A percentile compares a stretch with the other conserved stretches of the same genome.
phyloP scores from a whole-genome alignment of 139 green algal species.

The Trebouxia sp. region DNA sequence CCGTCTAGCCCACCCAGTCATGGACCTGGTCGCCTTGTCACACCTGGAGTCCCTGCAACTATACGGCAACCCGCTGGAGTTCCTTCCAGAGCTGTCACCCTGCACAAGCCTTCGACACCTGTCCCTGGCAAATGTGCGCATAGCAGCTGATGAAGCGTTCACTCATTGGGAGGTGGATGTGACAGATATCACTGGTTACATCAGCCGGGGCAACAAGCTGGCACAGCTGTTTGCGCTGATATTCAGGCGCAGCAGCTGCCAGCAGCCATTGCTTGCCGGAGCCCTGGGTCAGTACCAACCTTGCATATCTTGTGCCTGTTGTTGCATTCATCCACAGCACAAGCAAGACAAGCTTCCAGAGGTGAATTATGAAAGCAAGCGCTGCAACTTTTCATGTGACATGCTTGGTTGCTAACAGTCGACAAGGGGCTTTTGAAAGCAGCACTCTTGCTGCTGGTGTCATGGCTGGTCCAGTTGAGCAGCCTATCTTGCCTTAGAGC shows the following conservation, averaged over 20 bases:
- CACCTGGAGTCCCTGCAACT: constrained; percentile 60
- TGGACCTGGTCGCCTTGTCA: constrained; percentile 65
- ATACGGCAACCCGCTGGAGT: constrained; percentile 91
- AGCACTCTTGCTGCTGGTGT: not conserved
- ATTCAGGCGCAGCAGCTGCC: constrained; percentile 75
- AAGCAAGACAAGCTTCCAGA: too few relatives aligned
- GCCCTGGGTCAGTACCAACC: constrained; percentile 79
- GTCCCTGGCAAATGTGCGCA: constrained; percentile 52
- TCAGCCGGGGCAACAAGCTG: constrained; percentile 62
- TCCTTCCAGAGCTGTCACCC: constrained; percentile 88
- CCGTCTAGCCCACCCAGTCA: constrained; percentile 68
- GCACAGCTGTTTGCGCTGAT: constrained; percentile 82
- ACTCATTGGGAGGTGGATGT: constrained; percentile 48
- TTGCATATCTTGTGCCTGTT: not conserved
- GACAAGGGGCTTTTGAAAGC: too few relatives aligned
- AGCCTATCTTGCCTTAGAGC: too few relatives aligned
- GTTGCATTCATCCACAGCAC: not conserved
- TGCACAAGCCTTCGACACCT: constrained; percentile 73
- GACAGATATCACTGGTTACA: constrained; percentile 36
- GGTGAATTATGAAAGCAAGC: too few relatives aligned
- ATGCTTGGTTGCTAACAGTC: too few relatives aligned
- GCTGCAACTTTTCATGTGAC: too few relatives aligned
- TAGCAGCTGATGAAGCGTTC: constrained; percentile 30
- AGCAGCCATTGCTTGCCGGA: constrained; percentile 86
- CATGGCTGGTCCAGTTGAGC: not conserved